Evolutionary conservation across 371 early-diverging fungal species (phyloP).

Genomic region (Mortierella sp.): DNA sequence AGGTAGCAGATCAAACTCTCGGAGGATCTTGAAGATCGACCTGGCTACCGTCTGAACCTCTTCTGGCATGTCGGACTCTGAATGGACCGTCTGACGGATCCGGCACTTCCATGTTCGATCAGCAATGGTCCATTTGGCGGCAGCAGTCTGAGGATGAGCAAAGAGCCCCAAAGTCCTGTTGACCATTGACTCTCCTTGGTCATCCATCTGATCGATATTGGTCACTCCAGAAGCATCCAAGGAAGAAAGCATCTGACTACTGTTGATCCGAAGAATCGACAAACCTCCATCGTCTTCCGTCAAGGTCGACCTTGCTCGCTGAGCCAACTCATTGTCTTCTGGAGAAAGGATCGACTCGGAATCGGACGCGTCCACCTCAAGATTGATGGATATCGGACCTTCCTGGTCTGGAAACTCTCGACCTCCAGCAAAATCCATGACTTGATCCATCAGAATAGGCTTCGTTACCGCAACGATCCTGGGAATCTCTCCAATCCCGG

Average conservation of each 20-base stretch:
- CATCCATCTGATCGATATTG: too few species aligned
- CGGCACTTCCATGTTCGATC: conserved; percentile 41
- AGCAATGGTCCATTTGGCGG: conserved; percentile 14
- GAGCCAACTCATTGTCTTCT: conserved; percentile 27
- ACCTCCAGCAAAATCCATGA: conserved; percentile 45
- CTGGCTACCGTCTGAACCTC: conserved; percentile 46
- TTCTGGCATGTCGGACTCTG: conserved; percentile 47
- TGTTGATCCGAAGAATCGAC: conserved; percentile 41
- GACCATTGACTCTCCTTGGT: too few species aligned
- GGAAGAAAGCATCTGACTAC: conserved; percentile 41
- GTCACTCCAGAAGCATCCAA: conserved; percentile 25
- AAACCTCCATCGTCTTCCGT: conserved; percentile 23
- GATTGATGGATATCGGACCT: conserved; percentile 12
- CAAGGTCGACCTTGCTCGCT: background rate
- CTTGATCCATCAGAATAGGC: conserved; percentile 46
- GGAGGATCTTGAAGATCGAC: conserved; percentile 46
- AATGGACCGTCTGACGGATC: conserved; percentile 44
- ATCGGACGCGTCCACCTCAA: conserved; percentile 38
- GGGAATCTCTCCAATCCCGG: conserved; percentile 16
- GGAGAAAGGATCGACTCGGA: conserved; percentile 35
- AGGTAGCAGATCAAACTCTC: conserved; percentile 45
- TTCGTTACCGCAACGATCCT: conserved; percentile 47
- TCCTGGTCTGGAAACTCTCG: background rate
- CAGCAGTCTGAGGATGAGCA: background rate
- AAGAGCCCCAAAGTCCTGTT: too few species aligned